phyloP scores from a whole-genome alignment of 768 basidiomycete genomes.

The Naganishia friedmannii region DNA sequence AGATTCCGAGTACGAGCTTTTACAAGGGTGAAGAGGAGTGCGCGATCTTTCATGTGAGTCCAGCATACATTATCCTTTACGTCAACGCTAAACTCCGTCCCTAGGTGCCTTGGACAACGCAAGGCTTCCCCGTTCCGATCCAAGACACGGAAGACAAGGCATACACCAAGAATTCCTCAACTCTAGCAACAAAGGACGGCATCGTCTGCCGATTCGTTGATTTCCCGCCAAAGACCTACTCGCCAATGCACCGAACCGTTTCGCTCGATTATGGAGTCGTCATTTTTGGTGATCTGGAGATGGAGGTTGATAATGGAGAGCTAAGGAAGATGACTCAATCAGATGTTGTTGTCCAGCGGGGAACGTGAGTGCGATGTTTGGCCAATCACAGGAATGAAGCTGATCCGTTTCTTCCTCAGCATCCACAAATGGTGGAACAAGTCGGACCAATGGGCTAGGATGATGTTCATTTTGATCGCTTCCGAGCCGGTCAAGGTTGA shows the following conservation, averaged over 20 bases:
- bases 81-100: neutral
- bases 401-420: neutral
- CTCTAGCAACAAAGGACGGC: slow-evolving; percentile 18
- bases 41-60: slow-evolving; percentile 25
- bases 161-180: slow-evolving; percentile 5
- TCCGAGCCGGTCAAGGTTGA: slow-evolving; percentile 26
- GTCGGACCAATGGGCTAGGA: slow-evolving; percentile 26
- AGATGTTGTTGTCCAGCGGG: slow-evolving; percentile 26
- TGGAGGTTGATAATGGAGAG: slow-evolving; percentile 29
- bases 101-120: slow-evolving; percentile 29
- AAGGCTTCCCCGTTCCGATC: slow-evolving; percentile 23
- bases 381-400: neutral
- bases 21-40: slow-evolving; percentile 18
- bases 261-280: slow-evolving; percentile 29
- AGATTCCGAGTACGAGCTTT: slow-evolving; percentile 17
- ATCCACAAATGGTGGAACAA: slow-evolving; percentile 28
- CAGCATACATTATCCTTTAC: neutral
- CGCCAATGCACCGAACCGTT: slow-evolving; percentile 28
- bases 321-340: slow-evolving; percentile 21
- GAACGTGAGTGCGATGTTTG: slow-evolving; percentile 28
- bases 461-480: slow-evolving; percentile 30
- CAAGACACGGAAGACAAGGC: slow-evolving; percentile 20
- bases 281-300: slow-evolving; percentile 26
- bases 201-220: slow-evolving; percentile 29
- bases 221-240: slow-evolving; percentile 24